Conservation (phyloP, 441 rosid genomes). For the Capsella rubella region DNA sequence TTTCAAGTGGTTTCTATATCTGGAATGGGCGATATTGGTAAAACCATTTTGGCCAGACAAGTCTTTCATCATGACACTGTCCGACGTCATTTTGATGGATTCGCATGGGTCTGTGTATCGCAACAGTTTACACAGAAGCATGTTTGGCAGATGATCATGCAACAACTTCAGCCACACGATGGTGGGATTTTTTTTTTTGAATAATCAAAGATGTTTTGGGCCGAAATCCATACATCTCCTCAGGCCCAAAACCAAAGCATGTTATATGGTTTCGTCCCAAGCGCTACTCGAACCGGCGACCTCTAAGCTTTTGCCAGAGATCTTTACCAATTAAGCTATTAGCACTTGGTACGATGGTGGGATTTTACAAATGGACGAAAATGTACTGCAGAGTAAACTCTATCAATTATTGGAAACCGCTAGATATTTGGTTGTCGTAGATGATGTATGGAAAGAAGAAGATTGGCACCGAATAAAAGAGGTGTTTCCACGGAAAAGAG, state of each 20-base stretch:
- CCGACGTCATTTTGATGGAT: neutral
- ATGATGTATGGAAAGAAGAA: slow-evolving; percentile 33
- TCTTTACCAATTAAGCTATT: too few relatives aligned
- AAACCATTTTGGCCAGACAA: slow-evolving; percentile 40
- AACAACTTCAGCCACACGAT: slow-evolving; percentile 19
- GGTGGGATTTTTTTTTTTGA: neutral
- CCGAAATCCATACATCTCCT: too few relatives aligned
- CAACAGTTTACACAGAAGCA: slow-evolving; percentile 2
- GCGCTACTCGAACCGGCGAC: too few relatives aligned
- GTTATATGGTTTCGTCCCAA: too few relatives aligned
- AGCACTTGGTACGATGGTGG: slow-evolving; percentile 17
- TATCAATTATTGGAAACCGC: slow-evolving; percentile 16
- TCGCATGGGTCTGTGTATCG: neutral
- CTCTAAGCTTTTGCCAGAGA: too few relatives aligned
- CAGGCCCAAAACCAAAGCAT: too few relatives aligned
- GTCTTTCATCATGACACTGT: slow-evolving; percentile 21
- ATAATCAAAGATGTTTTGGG: too few relatives aligned
- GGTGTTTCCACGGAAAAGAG: slow-evolving; percentile 8
- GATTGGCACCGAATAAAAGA: slow-evolving; percentile 25
- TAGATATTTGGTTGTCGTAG: slow-evolving; percentile 43
- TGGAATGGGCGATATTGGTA: slow-evolving; percentile 39
- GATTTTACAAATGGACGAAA: slow-evolving; percentile 7
- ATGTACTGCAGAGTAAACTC: slow-evolving; percentile 14
- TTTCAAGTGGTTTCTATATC: slow-evolving; percentile 1
- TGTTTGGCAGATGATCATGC: slow-evolving; percentile 23